Evolutionary conservation across 2,329 filamentous ascomycete genomes (phyloP).

Genomic region (Dactylellina drechsleri): DNA sequence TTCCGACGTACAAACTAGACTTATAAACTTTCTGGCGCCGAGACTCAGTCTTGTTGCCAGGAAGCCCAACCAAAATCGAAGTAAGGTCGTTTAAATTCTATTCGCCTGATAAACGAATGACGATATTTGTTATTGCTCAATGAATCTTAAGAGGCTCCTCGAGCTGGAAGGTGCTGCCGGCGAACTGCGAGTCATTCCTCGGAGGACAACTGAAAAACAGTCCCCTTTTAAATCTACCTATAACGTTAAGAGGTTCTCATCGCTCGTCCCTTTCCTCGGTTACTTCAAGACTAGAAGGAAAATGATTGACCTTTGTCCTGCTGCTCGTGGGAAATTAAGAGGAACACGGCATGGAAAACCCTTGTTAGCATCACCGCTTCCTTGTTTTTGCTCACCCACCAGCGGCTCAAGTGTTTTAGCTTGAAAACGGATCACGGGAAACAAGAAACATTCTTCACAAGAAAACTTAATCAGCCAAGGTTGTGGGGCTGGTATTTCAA

Average conservation of each 20-base stretch:
- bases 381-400: conserved; percentile 24
- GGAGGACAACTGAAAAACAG: not conserved
- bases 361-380: conserved; percentile 10
- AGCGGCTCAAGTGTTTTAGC: conserved; percentile 31
- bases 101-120: not conserved
- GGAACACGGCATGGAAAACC: conserved; percentile 35
- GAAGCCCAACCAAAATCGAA: too few relatives aligned
- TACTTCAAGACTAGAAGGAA: conserved; percentile 10
- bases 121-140: conserved; percentile 2
- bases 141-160: not conserved
- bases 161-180: not conserved
- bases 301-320: conserved; percentile 13
- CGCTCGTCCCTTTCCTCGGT: conserved; percentile 1
- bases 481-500: conserved; percentile 4
- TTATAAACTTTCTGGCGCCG: too few relatives aligned
- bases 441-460: not conserved
- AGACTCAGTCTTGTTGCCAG: too few relatives aligned
- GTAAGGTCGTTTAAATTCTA: too few relatives aligned
- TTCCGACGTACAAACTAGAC: too few relatives aligned
- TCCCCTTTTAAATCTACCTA: conserved; percentile 33
- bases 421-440: conserved; percentile 14
- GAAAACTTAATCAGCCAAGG: not conserved
- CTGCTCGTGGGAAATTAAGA: conserved; percentile 44
- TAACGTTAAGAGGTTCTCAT: conserved; percentile 44
- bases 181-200: not conserved